phyloP scores from a whole-genome alignment of 495 filamentous ascomycete species.

The Bacidia gigantensis region DNA sequence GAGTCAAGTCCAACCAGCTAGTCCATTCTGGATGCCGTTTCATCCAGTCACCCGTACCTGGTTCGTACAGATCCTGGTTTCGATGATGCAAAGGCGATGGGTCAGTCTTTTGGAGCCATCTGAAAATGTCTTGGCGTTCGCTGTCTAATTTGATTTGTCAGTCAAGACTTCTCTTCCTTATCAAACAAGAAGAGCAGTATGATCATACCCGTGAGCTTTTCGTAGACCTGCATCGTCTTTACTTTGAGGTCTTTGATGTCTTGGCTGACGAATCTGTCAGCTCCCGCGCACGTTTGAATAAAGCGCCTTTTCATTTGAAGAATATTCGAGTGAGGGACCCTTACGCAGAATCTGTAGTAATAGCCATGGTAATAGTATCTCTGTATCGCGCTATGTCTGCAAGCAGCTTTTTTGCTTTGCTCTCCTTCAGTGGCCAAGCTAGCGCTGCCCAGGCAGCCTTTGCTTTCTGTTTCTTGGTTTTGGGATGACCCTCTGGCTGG shows the following conservation, averaged over 20 bases:
- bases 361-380: constrained; percentile 16
- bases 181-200: too few relatives aligned
- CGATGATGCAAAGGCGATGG: constrained; percentile 15
- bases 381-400: constrained; percentile 19
- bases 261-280: not conserved
- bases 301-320: too few relatives aligned
- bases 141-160: not conserved
- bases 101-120: constrained; percentile 8
- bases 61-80: constrained; percentile 6
- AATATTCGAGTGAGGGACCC: not conserved
- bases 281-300: not conserved
- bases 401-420: constrained; percentile 14
- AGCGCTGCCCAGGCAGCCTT: constrained; percentile 9
- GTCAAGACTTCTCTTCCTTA: not conserved
- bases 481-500: not conserved
- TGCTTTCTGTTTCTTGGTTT: constrained; percentile 5
- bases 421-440: constrained; percentile 20
- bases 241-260: constrained; percentile 13
- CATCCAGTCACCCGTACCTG: constrained; percentile 19
- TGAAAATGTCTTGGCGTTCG: constrained; percentile 6
- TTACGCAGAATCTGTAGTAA: constrained; percentile 11
- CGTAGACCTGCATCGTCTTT: constrained; percentile 4
- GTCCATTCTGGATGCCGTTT: constrained; percentile 11
- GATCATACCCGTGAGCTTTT: constrained; percentile 5
- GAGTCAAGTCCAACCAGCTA: constrained; percentile 11